These are phyloP conservation scores for Coprinopsis marcescibilis DNA, from an alignment of 768 basidiomycete genomes.

Conservation along the genomic window DNA sequence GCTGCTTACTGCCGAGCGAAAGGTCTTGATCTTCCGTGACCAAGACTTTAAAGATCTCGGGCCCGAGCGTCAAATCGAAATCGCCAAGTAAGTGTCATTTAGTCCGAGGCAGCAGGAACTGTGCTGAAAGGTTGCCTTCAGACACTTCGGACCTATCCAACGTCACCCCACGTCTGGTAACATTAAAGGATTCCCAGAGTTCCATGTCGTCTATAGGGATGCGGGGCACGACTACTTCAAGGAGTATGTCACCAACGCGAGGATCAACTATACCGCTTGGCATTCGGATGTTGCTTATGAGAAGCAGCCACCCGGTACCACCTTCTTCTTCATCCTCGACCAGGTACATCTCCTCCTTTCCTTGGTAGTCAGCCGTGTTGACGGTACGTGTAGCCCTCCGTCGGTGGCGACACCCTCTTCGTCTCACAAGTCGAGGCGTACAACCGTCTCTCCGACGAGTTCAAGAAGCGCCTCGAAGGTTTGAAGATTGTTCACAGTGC, in stretches of 20 bases:
- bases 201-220: conserved; percentile 41
- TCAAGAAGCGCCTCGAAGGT: conserved; percentile 52
- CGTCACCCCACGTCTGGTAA: conserved; percentile 47
- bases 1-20: conserved; percentile 44
- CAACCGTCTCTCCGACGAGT: conserved; percentile 49
- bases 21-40: conserved; percentile 50
- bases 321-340: conserved; percentile 52
- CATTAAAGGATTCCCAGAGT: conserved; percentile 52
- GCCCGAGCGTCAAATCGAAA: conserved; percentile 46
- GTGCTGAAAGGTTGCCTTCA: conserved; percentile 16
- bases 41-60: conserved; percentile 57
- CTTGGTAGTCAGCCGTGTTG: neutral
- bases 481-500: conserved; percentile 51
- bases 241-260: conserved; percentile 38
- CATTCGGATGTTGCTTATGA: conserved; percentile 53
- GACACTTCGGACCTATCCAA: conserved; percentile 23
- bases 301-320: conserved; percentile 47
- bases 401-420: conserved; percentile 52
- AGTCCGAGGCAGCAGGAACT: conserved; percentile 12
- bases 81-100: conserved; percentile 25
- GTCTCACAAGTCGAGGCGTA: conserved; percentile 53
- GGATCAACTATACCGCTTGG: conserved; percentile 38
- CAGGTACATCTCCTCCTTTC: conserved; percentile 20
- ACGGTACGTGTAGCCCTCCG: conserved; percentile 21
- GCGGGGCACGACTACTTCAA: conserved; percentile 35